Evolutionary conservation across 2,329 filamentous ascomycete species (phyloP).

Genomic region (Colletotrichum karsti): DNA sequence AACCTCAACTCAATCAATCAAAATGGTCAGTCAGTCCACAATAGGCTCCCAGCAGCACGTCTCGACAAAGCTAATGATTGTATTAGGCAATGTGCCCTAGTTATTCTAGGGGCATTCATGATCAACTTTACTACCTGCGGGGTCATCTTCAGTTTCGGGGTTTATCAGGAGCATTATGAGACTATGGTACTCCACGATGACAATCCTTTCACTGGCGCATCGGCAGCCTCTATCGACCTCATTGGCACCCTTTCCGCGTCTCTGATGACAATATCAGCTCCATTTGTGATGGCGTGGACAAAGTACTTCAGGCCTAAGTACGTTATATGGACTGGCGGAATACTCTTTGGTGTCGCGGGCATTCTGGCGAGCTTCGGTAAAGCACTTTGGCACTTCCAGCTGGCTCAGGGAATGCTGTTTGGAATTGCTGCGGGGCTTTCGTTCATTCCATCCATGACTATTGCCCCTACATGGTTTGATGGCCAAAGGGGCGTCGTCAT

Average conservation of each 20-base stretch:
- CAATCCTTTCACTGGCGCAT: rapidly evolving
- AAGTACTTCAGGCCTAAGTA: background rate
- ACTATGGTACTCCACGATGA: background rate
- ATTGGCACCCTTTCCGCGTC: background rate
- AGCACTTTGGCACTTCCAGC: background rate
- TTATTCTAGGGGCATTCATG: too few species aligned
- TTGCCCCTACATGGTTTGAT: conserved; percentile 47
- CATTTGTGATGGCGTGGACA: background rate
- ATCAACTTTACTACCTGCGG: background rate
- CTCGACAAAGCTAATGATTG: too few species aligned
- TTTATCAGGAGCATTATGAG: background rate
- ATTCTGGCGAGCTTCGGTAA: background rate
- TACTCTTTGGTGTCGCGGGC: background rate
- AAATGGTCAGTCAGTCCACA: too few species aligned
- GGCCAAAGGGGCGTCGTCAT: conserved; percentile 44
- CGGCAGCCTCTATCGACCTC: background rate
- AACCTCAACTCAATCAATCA: too few species aligned
- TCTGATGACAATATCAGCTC: background rate
- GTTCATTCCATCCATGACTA: conserved; percentile 46
- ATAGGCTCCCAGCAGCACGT: too few species aligned
- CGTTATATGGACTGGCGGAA: background rate
- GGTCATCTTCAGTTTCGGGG: background rate
- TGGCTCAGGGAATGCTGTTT: conserved; percentile 34
- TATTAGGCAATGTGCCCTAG: too few species aligned
- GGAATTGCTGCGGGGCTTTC: conserved; percentile 47